Evolutionary conservation across 768 basidiomycete species (phyloP).

Genomic region (Candolleomyces efflorescens): DNA sequence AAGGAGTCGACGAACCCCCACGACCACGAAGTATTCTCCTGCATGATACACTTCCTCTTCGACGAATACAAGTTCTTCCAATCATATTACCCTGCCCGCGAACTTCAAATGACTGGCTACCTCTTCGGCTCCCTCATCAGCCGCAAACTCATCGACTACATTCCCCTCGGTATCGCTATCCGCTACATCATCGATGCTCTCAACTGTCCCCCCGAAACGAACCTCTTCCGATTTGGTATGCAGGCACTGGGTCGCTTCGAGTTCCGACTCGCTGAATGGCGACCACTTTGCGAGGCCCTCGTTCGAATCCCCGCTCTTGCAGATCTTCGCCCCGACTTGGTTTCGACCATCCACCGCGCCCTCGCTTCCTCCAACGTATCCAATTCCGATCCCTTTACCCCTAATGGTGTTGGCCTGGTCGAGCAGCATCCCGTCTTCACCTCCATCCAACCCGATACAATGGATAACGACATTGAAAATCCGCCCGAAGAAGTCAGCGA

Average conservation of each 20-base stretch:
- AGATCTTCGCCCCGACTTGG: slow-evolving; percentile 81
- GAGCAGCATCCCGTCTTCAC: slow-evolving; percentile 63
- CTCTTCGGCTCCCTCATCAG: slow-evolving; percentile 97
- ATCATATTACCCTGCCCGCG: slow-evolving; percentile 89
- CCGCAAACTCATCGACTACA: slow-evolving; percentile 86
- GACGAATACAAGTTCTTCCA: slow-evolving; percentile 99
- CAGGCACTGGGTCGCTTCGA: slow-evolving; percentile 90
- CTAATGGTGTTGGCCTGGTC: background rate
- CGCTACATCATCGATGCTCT: slow-evolving; percentile 95
- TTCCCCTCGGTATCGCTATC: slow-evolving; percentile 93
- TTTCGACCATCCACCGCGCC: slow-evolving; percentile 65
- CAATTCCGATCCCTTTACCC: slow-evolving; percentile 22
- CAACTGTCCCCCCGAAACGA: slow-evolving; percentile 85
- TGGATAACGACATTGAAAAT: slow-evolving; percentile 55
- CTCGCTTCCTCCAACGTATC: slow-evolving; percentile 51
- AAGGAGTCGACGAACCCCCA: slow-evolving; percentile 78
- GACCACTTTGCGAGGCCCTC: slow-evolving; percentile 85
- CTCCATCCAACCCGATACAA: slow-evolving; percentile 68
- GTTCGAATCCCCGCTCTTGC: slow-evolving; percentile 83
- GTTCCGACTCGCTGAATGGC: slow-evolving; percentile 84
- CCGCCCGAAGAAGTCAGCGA: slow-evolving; percentile 90
- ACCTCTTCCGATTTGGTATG: slow-evolving; percentile 93
- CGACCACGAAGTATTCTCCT: slow-evolving; percentile 97
- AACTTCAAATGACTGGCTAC: slow-evolving; percentile 93
- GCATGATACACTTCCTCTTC: slow-evolving; percentile 98